Evolutionary conservation across 345 rosid species (phyloP).

Genomic region (Conringia planisiliqua): DNA sequence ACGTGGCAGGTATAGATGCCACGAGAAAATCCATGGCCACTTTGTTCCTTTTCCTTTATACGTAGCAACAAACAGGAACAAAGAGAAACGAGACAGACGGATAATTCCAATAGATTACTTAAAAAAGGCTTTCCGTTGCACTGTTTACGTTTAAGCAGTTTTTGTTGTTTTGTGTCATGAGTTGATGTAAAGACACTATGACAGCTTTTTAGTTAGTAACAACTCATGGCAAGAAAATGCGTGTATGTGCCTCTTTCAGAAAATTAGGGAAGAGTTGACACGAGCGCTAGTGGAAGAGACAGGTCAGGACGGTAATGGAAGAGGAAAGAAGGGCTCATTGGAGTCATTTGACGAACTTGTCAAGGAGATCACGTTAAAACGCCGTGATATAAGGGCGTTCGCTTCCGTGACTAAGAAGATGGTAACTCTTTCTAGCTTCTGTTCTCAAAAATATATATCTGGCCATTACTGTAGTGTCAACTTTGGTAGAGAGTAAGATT

Average conservation of each 20-base stretch:
- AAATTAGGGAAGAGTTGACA: slow-evolving; percentile 70
- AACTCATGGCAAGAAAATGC: slow-evolving; percentile 19
- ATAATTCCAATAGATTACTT: slow-evolving; percentile 30
- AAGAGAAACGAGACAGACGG: slow-evolving; percentile 30
- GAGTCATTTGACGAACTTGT: slow-evolving; percentile 77
- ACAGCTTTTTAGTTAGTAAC: slow-evolving; percentile 30
- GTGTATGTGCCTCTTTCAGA: slow-evolving; percentile 45
- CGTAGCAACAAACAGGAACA: slow-evolving; percentile 23
- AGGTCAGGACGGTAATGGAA: slow-evolving; percentile 37
- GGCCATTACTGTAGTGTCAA: not conserved
- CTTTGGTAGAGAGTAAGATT: not conserved
- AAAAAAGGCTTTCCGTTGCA: slow-evolving; percentile 13
- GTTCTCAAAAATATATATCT: too few relatives aligned
- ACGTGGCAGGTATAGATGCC: slow-evolving; percentile 25
- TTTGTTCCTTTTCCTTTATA: slow-evolving; percentile 16
- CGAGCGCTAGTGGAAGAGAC: slow-evolving; percentile 68
- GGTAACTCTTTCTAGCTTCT: slow-evolving; percentile 45
- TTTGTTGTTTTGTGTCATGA: slow-evolving; percentile 32
- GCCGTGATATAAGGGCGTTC: slow-evolving; percentile 65
- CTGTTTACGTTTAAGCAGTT: not conserved
- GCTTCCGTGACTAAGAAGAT: slow-evolving; percentile 78
- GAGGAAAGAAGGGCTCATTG: slow-evolving; percentile 39
- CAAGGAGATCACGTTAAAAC: slow-evolving; percentile 54
- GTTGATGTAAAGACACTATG: slow-evolving; percentile 32
- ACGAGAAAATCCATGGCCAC: slow-evolving; percentile 21